Evolutionary conservation across 352 stramenopile genomes (phyloP).

Genomic region (Phytophthora sojae): DNA sequence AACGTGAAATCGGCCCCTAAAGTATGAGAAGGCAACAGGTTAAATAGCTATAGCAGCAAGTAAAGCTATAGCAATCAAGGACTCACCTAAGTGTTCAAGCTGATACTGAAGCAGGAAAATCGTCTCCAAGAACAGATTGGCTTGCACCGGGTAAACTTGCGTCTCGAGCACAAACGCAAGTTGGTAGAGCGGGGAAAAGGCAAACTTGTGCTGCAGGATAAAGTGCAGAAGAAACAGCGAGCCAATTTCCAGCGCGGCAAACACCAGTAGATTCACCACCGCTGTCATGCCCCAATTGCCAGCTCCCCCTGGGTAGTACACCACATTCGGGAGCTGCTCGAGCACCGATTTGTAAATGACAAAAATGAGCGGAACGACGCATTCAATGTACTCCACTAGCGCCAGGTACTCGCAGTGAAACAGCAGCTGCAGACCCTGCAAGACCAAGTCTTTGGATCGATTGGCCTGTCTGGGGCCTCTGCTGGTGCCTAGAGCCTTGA

Average conservation of each 20-base stretch:
- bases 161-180: conserved; percentile 50
- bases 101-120: conserved; percentile 29
- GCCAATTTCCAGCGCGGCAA: conserved; percentile 41
- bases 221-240: conserved; percentile 39
- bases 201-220: conserved; percentile 36
- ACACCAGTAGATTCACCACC: conserved; percentile 30
- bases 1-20: conserved; percentile 38
- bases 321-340: conserved; percentile 42
- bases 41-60: not conserved
- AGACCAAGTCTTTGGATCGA: conserved; percentile 20
- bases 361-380: conserved; percentile 46
- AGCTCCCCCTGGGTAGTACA: conserved; percentile 35
- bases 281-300: conserved; percentile 14
- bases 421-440: conserved; percentile 37
- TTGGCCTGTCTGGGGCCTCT: not conserved
- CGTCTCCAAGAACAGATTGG: conserved; percentile 16
- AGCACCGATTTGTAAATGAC: conserved; percentile 44
- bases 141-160: conserved; percentile 25
- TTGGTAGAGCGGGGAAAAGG: conserved; percentile 37
- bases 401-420: conserved; percentile 46
- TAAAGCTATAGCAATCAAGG: not conserved
- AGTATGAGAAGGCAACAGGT: not conserved
- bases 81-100: conserved; percentile 26
- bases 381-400: conserved; percentile 52
- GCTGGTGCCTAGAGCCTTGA: not conserved